phyloP scores from a whole-genome alignment of 768 basidiomycete species.

The Auricularia cornea region DNA sequence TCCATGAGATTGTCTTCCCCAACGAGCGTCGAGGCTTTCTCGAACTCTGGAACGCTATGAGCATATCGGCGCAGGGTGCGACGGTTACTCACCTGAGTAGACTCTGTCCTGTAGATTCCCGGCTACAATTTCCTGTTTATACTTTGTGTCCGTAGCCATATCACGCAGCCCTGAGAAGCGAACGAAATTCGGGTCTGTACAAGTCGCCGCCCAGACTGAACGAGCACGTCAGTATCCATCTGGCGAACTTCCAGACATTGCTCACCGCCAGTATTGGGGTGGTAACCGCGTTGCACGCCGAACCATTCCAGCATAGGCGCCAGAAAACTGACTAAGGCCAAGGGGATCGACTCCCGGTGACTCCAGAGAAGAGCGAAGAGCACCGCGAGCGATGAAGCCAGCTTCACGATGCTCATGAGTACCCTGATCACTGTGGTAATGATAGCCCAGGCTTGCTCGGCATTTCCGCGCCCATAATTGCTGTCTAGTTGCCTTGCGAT shows the following conservation, averaged over 20 bases:
- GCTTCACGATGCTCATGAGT: not conserved
- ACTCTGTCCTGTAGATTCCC: conserved; percentile 51
- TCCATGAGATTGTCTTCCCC: conserved; percentile 32
- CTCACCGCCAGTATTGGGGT: not conserved
- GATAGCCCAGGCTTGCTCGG: conserved; percentile 47
- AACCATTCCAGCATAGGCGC: not conserved
- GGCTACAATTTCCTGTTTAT: conserved; percentile 70
- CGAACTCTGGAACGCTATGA: conserved; percentile 24
- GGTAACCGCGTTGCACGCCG: not conserved
- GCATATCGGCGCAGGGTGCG: not conserved
- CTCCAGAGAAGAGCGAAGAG: not conserved
- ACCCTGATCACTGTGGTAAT: conserved; percentile 37
- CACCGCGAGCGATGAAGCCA: not conserved
- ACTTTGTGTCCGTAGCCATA: conserved; percentile 41
- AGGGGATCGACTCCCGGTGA: not conserved
- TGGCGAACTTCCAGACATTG: not conserved
- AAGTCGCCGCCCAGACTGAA: conserved; percentile 65
- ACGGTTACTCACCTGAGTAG: conserved; percentile 35
- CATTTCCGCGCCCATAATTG: conserved; percentile 20
- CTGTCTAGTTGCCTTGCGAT: conserved; percentile 58
- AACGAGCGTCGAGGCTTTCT: conserved; percentile 16
- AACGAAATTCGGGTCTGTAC: conserved; percentile 53
- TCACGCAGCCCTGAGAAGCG: conserved; percentile 57
- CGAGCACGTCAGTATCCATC: not conserved
- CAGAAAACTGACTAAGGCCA: not conserved